Conservation (phyloP, 2,329 filamentous ascomycete genomes). For the Neofusicoccum ribis region DNA sequence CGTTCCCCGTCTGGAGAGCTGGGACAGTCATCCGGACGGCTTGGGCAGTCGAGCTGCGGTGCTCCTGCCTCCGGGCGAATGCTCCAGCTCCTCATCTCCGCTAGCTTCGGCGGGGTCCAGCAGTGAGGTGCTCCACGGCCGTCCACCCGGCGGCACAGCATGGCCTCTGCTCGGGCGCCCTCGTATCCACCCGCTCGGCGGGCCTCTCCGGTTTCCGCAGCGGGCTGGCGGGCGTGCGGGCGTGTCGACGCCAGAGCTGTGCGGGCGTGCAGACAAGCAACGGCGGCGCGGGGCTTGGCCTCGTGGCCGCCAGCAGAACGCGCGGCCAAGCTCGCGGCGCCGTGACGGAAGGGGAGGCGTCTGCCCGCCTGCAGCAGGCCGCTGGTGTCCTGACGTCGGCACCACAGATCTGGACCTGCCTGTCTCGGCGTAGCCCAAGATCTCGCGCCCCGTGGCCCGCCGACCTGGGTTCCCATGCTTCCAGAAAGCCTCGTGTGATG, state of each 20-base stretch:
- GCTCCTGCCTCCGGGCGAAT: background rate
- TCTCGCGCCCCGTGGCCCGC: background rate
- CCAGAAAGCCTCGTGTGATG: too few relatives aligned
- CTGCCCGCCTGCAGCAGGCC: too few relatives aligned
- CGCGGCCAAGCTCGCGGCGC: background rate
- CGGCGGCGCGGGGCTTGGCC: background rate
- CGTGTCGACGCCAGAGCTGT: background rate
- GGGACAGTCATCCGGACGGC: too few relatives aligned
- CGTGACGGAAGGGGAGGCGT: background rate
- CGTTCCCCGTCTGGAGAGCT: too few relatives aligned
- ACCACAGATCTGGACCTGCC: conserved; percentile 11
- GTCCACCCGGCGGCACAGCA: background rate
- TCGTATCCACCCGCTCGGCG: background rate
- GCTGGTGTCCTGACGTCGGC: too few relatives aligned
- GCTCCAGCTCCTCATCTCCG: background rate
- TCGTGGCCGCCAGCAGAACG: background rate
- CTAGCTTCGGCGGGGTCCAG: background rate
- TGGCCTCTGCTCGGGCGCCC: background rate
- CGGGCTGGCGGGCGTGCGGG: too few relatives aligned
- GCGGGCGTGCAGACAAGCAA: background rate
- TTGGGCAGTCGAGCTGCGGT: too few relatives aligned
- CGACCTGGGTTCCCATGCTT: too few relatives aligned
- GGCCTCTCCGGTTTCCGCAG: background rate
- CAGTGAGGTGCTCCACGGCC: background rate
- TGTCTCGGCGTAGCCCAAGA: background rate